phyloP scores from a whole-genome alignment of 2,329 filamentous ascomycete genomes.

The Polychaeton citri region DNA sequence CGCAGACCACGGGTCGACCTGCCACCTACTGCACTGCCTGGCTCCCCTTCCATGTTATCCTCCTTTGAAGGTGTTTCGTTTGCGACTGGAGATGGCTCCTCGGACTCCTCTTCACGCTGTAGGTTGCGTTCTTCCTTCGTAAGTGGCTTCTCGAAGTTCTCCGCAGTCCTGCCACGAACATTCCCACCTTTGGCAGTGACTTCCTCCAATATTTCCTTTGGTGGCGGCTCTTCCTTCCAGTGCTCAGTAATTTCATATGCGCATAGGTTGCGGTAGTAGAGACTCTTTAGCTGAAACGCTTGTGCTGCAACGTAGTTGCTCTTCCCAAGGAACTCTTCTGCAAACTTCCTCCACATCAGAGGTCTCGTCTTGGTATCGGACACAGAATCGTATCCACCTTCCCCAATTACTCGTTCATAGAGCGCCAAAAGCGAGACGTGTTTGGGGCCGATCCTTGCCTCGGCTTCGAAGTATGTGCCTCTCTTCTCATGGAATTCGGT shows the following conservation, averaged over 20 bases:
- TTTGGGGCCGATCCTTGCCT: conserved; percentile 66
- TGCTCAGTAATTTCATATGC: conserved; percentile 74
- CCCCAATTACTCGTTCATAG: conserved; percentile 61
- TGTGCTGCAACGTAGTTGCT: conserved; percentile 67
- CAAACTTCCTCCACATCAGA: conserved; percentile 72
- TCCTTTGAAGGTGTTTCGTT: conserved; percentile 35
- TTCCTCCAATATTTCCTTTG: conserved; percentile 76
- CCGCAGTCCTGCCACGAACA: conserved; percentile 63
- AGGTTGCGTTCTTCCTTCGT: conserved; percentile 33
- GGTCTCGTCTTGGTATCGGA: conserved; percentile 56
- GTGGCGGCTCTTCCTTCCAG: conserved; percentile 68
- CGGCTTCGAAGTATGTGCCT: conserved; percentile 64
- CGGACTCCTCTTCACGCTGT: conserved; percentile 42
- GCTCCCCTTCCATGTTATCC: conserved; percentile 38
- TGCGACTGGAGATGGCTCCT: conserved; percentile 35
- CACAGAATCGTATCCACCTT: conserved; percentile 76
- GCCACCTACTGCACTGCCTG: conserved; percentile 22
- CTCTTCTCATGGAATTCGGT: conserved; percentile 63
- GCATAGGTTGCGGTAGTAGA: conserved; percentile 75
- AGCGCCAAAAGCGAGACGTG: conserved; percentile 66
- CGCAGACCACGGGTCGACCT: conserved; percentile 30
- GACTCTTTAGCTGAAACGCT: conserved; percentile 73
- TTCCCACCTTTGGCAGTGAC: conserved; percentile 66
- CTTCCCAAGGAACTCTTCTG: conserved; percentile 61
- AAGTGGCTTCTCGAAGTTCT: conserved; percentile 51